Base-by-base conservation (phyloP, 192 early-diverging fungal species). In the Coemansia sp. region DNA sequence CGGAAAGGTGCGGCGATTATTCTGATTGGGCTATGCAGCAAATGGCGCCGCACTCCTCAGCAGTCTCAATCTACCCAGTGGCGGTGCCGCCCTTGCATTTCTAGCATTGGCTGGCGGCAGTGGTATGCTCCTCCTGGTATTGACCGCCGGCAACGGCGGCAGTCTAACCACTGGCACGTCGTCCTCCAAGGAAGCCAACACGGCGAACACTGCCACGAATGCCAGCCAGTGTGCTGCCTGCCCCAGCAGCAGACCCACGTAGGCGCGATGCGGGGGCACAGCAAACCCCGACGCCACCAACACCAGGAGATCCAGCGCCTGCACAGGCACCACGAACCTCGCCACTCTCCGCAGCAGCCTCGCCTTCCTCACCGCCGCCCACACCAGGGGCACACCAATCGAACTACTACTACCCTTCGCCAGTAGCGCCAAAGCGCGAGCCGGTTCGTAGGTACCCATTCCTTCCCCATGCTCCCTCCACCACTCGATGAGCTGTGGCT, bases 151-250 rank as follows among this genome's bases (percentile, higher is more conserved):
- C 50, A 79, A 5, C 34, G 77, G 64, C 0, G 77, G 77, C 50
- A 79, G 62, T 33, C 40, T 13, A 18, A 79, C 69, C 13, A 55
- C 65, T 1, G 77, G 77, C 16, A 67, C 16, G 9, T 11, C 16
- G 9, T 11, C 9, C 1, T 71, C 77, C 11, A 68, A 37, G 4
- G 68, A 64, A 8, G 48, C 62, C 23, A 79, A 20, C 18, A 57
- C 62, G 2, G 23, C 21, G 39, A 79, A 66, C 37, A 73, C 9
- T 0, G 71, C 65, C 39, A 70, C 51, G 45, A 70, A 79, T 1
- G 77, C 71, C 11, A 62, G 18, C 77, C 77, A 79, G 36, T 74
- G 77, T 20, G 68, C 65, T 0, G 71, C 71, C 68, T 79, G 77
- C 20, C 62, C 68, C 65, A 79, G 36, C 60, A 79, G n/a, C 46